Evolutionary conservation across 805 yeast genomes (phyloP).

Genomic region (Spathaspora boniae): DNA sequence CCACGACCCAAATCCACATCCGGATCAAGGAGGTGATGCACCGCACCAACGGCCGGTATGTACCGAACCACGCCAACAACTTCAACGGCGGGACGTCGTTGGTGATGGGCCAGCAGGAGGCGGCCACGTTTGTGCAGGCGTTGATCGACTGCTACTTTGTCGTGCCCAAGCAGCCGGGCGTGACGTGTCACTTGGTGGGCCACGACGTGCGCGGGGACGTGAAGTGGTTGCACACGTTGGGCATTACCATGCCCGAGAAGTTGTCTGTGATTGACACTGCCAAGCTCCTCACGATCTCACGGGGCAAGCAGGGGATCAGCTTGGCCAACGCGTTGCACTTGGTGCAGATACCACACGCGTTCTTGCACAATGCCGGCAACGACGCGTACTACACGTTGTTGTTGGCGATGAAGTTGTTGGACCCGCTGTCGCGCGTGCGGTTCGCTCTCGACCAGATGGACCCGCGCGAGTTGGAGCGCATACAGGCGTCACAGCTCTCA

Average conservation of each 20-base stretch:
- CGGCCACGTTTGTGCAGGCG: conserved; percentile 37
- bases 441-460: conserved; percentile 8
- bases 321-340: conserved; percentile 44
- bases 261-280: conserved; percentile 44
- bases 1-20: conserved; percentile 38
- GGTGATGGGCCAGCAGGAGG: conserved; percentile 34
- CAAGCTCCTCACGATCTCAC: conserved; percentile 35
- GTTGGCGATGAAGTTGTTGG: conserved; percentile 47
- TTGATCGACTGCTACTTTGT: conserved; percentile 43
- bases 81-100: conserved; percentile 50
- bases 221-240: conserved; percentile 44
- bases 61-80: conserved; percentile 50
- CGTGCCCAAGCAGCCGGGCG: conserved; percentile 14
- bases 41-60: conserved; percentile 50
- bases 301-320: conserved; percentile 38
- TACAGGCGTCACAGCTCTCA: conserved; percentile 4
- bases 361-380: conserved; percentile 68
- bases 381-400: conserved; percentile 62
- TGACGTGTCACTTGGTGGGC: conserved; percentile 45
- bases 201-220: conserved; percentile 61
- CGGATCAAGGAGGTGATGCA: conserved; percentile 41
- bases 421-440: conserved; percentile 33
- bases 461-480: conserved; percentile 1
- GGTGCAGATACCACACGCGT: conserved; percentile 52
- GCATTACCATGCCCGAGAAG: conserved; percentile 42